These are phyloP conservation scores for Lasiosphaeris hirsuta DNA, from an alignment of 495 filamentous ascomycete genomes.

Conservation along the genomic window DNA sequence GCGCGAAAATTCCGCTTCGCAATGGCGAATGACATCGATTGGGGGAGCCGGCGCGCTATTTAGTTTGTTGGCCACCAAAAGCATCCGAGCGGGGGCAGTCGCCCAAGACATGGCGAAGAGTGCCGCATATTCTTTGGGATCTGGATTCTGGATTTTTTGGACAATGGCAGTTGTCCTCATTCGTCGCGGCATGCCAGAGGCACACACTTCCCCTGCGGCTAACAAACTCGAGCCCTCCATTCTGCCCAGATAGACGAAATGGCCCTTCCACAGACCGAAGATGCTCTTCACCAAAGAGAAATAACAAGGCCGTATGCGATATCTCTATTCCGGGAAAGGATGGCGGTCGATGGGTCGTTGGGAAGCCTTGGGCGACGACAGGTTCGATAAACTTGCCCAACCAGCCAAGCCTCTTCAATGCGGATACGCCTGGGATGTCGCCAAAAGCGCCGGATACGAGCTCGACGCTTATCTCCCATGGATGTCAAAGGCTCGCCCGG, in stretches of 20 bases:
- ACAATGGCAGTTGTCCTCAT: background rate
- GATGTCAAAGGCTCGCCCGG: background rate
- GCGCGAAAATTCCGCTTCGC: background rate
- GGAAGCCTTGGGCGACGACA: slow-evolving; percentile 7
- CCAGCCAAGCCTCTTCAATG: background rate
- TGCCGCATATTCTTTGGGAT: background rate
- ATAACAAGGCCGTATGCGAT: background rate
- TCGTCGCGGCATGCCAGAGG: slow-evolving; percentile 2
- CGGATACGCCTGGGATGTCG: background rate
- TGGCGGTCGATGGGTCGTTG: background rate
- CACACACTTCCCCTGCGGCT: background rate
- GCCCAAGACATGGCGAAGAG: slow-evolving; percentile 3
- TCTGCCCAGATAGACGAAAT: background rate
- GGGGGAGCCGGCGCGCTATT: too few relatives aligned
- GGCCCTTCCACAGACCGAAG: background rate
- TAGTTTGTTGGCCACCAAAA: too few relatives aligned
- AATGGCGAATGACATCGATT: too few relatives aligned
- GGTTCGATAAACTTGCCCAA: background rate
- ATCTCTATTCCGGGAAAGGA: background rate
- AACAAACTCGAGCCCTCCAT: background rate
- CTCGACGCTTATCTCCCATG: background rate
- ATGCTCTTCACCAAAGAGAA: background rate
- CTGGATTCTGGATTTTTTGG: background rate
- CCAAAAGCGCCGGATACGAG: too few relatives aligned
- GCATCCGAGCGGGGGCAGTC: background rate